phyloP scores from a whole-genome alignment of 2,329 filamentous ascomycete species.

The Pestalotiopsis sp. region DNA sequence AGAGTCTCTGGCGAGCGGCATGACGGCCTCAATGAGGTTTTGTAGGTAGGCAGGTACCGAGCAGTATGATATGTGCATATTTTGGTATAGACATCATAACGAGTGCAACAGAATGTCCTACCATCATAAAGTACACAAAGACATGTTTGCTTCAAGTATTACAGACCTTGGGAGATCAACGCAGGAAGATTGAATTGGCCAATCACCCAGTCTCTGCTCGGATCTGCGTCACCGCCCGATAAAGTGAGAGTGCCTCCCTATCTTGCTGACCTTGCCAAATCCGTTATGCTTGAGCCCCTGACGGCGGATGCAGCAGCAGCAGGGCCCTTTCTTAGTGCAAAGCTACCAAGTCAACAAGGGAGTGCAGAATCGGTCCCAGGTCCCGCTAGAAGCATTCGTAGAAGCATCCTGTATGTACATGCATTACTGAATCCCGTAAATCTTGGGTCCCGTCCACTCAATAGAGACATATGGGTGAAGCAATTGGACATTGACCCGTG shows the following conservation, averaged over 20 bases:
- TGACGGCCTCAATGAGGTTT: neutral
- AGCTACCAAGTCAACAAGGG: neutral
- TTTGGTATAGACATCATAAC: neutral
- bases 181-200: neutral
- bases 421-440: neutral
- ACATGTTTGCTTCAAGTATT: neutral
- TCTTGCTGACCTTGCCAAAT: neutral
- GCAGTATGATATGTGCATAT: neutral
- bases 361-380: neutral
- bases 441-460: neutral
- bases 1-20: neutral
- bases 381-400: neutral
- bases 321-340: neutral
- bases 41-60: neutral
- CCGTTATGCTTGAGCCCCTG: neutral
- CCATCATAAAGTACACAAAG: neutral
- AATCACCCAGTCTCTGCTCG: neutral
- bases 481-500: neutral
- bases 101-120: neutral
- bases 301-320: neutral
- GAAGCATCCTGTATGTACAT: neutral
- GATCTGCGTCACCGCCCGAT: neutral
- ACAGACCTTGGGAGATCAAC: neutral
- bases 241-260: neutral
- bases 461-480: neutral